A percentile compares a stretch with the other conserved stretches of the same genome.
Evolutionary conservation across 2,329 filamentous ascomycete species (phyloP).

Genomic region (Trichoderma sp.): DNA sequence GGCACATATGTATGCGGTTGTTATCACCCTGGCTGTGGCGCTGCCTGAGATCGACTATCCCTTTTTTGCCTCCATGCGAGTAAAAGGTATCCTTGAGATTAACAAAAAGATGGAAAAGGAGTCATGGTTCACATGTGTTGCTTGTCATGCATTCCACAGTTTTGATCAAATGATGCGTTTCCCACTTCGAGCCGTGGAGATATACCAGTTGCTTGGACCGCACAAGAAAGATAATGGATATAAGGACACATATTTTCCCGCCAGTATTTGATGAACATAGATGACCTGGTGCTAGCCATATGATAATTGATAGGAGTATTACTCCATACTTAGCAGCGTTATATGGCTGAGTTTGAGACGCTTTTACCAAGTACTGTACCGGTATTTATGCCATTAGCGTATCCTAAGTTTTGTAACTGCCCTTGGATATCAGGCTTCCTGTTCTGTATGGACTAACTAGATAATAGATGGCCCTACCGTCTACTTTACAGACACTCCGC

Average conservation of each 20-base stretch:
- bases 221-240: too few relatives aligned
- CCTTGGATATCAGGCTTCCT: too few relatives aligned
- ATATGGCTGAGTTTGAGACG: neutral
- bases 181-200: neutral
- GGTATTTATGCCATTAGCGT: too few relatives aligned
- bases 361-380: too few relatives aligned
- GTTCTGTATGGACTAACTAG: too few relatives aligned
- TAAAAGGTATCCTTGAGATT: neutral
- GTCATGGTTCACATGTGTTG: neutral
- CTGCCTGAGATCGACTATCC: neutral
- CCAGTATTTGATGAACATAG: neutral
- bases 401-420: too few relatives aligned
- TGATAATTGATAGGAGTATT: accelerated
- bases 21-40: neutral
- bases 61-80: neutral
- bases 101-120: neutral
- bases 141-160: neutral
- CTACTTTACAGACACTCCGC: neutral
- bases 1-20: neutral
- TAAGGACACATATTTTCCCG: neutral
- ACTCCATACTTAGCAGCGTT: neutral
- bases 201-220: neutral
- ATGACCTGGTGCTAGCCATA: neutral
- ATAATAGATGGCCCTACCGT: too few relatives aligned
- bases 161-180: neutral